These are phyloP conservation scores for Starmerella khaoyaiensis DNA, from an alignment of 805 yeast species.

Conservation along the genomic window DNA sequence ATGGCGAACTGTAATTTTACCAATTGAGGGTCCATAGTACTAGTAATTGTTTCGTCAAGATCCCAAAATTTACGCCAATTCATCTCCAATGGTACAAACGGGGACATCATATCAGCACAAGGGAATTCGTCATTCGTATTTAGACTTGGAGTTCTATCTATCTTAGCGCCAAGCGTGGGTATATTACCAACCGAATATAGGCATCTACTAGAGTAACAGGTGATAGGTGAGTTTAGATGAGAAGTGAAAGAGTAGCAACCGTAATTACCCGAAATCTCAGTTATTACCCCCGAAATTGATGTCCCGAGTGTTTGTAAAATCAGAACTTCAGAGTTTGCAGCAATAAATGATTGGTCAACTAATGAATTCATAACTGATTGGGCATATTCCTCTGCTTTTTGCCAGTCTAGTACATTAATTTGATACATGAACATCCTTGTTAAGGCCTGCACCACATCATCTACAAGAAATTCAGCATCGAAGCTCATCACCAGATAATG, in stretches of 20 bases:
- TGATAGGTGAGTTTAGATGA: background rate
- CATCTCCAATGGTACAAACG: slow-evolving; percentile 15
- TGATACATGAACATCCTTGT: slow-evolving; percentile 18
- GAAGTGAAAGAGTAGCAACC: background rate
- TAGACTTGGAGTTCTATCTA: background rate
- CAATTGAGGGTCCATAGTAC: slow-evolving; percentile 15
- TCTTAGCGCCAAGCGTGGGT: background rate
- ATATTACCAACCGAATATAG: background rate
- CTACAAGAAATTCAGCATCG: slow-evolving; percentile 16
- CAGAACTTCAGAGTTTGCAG: slow-evolving; percentile 11
- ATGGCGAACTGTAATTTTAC: slow-evolving; percentile 60
- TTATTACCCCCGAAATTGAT: slow-evolving; percentile 26
- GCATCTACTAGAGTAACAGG: slow-evolving; percentile 1
- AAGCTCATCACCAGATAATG: slow-evolving; percentile 9
- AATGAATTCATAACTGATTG: slow-evolving; percentile 22
- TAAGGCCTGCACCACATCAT: slow-evolving; percentile 13
- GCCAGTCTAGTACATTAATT: slow-evolving; percentile 25
- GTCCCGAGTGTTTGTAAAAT: slow-evolving; percentile 7
- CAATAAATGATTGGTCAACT: slow-evolving; percentile 19
- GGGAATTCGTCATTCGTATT: too few relatives aligned
- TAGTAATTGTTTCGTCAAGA: slow-evolving; percentile 16
- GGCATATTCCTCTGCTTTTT: slow-evolving; percentile 26
- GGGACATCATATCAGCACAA: background rate
- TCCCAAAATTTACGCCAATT: slow-evolving; percentile 23
- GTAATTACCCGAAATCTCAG: slow-evolving; percentile 11